Evolutionary conservation across 164 flowering plant genomes (phyloP), one percentile per base, ranked within the genome.

Genomic region (Nymphaea thermarum): DNA sequence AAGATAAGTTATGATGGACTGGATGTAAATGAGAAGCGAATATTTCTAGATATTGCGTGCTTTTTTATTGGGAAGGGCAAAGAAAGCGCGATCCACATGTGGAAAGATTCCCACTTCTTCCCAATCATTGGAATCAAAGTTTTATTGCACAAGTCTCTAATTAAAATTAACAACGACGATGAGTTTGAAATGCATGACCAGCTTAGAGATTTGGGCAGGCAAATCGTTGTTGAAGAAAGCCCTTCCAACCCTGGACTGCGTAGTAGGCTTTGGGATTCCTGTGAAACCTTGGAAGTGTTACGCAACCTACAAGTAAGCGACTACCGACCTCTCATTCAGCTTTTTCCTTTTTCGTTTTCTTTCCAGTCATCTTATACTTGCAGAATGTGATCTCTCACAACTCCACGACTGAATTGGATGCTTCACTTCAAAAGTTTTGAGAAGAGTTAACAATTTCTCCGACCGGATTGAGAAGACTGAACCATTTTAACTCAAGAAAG

Each of bases 1-100:
- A 62, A 62, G 18, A 12, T 62, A 62, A 62, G 64, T 41, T 62
- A 62, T 41, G 64, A 62, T 62, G 64, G 18, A 17, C 64, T 62
- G 7, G 64, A 17, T 62, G 4, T 10, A 11, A 6, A 17, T 4
- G 42, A 62, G 25, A 11, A 14, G 42, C 42, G 18, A 41, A 17
- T 62, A 4, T 62, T 62, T 62, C 17, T 62, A 8, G 64, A 62
- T 17, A 62, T 62, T 17, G 64, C 64, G 18, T 17, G 64, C 41
- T 62, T 62, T 5, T 62, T 61, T n/a, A 62, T 62, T 17, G 64
- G 64, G 3, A 51, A 8, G 57, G 2, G 14, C 15, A 62, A 4
- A 41, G 7, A 62, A 4, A 10, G 7, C 3, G n/a, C 64, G 8
- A 62, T 62, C n/a, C 42, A 11, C 42, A 62, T 62, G 42, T 62